These are phyloP conservation scores for Pilobolus umbonatus DNA, from an alignment of 192 early-diverging fungal species.

Conservation along the genomic window DNA sequence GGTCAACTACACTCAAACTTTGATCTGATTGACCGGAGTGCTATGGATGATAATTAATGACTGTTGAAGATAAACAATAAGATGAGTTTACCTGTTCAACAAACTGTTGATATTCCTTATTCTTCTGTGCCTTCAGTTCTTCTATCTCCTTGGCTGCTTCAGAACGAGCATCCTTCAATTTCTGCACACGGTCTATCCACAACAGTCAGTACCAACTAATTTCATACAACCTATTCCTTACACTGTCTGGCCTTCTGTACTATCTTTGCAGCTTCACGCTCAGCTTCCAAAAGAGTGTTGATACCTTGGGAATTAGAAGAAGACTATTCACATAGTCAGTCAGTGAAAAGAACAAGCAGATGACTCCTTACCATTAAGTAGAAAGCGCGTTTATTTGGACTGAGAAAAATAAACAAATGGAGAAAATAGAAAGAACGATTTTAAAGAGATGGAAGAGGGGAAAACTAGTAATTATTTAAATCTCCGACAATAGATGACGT, in stretches of 20 bases:
- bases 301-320: conserved; percentile 83
- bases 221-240: conserved; percentile 34
- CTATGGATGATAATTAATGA: conserved; percentile 36
- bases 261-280: conserved; percentile 92
- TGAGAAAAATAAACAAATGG: not conserved
- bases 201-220: not conserved
- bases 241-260: conserved; percentile 89
- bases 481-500: too few relatives aligned
- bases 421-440: not conserved
- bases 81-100: conserved; percentile 54
- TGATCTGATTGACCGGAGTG: conserved; percentile 68
- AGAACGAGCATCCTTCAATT: conserved; percentile 92
- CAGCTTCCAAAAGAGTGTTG: conserved; percentile 94
- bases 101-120: conserved; percentile 70
- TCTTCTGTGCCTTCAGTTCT: conserved; percentile 78
- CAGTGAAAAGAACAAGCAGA: not conserved
- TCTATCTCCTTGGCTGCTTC: conserved; percentile 93
- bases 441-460: not conserved
- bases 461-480: not conserved
- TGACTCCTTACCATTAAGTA: too few relatives aligned
- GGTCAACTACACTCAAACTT: conserved; percentile 51
- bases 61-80: not conserved
- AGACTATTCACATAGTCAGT: conserved; percentile 11
- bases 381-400: too few relatives aligned
- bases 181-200: conserved; percentile 75